Base-by-base conservation (phyloP, 2,329 filamentous ascomycete genomes). In the Penicillium verrucosum region DNA sequence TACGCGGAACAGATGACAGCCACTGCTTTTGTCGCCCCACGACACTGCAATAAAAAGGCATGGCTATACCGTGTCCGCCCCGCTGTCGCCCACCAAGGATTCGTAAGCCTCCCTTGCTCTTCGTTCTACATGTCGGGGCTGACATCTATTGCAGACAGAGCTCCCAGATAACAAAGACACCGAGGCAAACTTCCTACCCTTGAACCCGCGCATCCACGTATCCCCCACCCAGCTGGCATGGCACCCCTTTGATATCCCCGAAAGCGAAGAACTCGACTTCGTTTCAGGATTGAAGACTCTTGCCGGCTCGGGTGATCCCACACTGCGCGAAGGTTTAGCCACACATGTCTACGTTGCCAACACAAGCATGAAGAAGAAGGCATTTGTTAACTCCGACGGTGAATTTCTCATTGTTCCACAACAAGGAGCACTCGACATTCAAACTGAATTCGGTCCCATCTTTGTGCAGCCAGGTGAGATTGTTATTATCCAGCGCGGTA, bases 401-500 rank as follows among this genome's bases (percentile, higher is more conserved):
- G 86, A 89, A 40, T 72, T 86, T 58, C 74, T 89, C 51, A 85
- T 89, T 45, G 79, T 89, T 3, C 84, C 82, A 0, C 86, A 89
- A 58, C 80, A 85, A 60, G 87, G 87, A 12, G 77, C 81, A 0
- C 76, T 89, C 2, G 83, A 89, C 61, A 85, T 89, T 44, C 85
- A 87, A 66, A 89, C 87, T 2, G 87, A 89, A 66, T 80, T 89
- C 16, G 87, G 87, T 5, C 79, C 78, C 27, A 69, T 89, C 0
- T 80, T 85, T 49, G 85, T 89, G 5, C 83, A 85, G 4, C 86
- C 85, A 0, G 85, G 85, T n/a, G 87, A 89, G 68, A 82, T 89
- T 32, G 81, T 79, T 48, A 81, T 89, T 16, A 85, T 89, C 23
- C 87, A 84, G 23, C 80, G 85, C 12, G 87, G 87, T n/a, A 78